These are phyloP conservation scores for Nakazawaea laoshanensis DNA, from an alignment of 805 yeast genomes.

Conservation along the genomic window DNA sequence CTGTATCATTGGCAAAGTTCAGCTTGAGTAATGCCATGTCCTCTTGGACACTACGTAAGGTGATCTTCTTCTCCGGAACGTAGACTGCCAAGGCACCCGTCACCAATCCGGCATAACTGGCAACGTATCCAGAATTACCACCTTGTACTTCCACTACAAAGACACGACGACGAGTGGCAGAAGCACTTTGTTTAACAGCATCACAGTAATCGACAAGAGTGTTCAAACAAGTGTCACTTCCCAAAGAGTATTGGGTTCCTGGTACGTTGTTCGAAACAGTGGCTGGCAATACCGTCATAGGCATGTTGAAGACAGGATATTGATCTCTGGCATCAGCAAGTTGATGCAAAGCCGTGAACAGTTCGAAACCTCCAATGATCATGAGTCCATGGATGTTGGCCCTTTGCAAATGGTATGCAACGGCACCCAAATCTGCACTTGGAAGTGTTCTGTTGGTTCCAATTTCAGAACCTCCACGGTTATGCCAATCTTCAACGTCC, in stretches of 20 bases:
- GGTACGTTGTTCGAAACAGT: constrained; percentile 97
- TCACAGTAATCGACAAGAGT: constrained; percentile 89
- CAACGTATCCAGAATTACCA: constrained; percentile 92
- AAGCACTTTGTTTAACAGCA: constrained; percentile 88
- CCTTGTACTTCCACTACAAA: constrained; percentile 98
- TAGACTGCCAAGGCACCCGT: constrained; percentile 90
- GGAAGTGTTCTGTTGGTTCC: constrained; percentile 94
- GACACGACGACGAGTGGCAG: constrained; percentile 88
- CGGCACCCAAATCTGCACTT: constrained; percentile 74
- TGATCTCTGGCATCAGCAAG: constrained; percentile 65
- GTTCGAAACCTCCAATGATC: constrained; percentile 95
- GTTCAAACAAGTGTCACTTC: constrained; percentile 93
- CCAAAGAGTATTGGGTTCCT: constrained; percentile 95
- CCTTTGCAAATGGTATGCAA: constrained; percentile 90
- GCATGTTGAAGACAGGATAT: constrained; percentile 90
- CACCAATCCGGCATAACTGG: constrained; percentile 74
- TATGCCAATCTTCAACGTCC: constrained; percentile 83
- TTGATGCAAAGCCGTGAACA: constrained; percentile 79
- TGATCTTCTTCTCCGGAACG: constrained; percentile 79
- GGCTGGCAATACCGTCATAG: constrained; percentile 89
- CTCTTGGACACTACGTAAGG: constrained; percentile 58
- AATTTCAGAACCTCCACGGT: constrained; percentile 89
- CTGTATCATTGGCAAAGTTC: constrained; percentile 65
- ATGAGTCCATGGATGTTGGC: constrained; percentile 81
- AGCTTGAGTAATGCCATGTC: constrained; percentile 67